Conservation (phyloP, 2,329 filamentous ascomycete species). For the Pestalotiopsis fici region DNA sequence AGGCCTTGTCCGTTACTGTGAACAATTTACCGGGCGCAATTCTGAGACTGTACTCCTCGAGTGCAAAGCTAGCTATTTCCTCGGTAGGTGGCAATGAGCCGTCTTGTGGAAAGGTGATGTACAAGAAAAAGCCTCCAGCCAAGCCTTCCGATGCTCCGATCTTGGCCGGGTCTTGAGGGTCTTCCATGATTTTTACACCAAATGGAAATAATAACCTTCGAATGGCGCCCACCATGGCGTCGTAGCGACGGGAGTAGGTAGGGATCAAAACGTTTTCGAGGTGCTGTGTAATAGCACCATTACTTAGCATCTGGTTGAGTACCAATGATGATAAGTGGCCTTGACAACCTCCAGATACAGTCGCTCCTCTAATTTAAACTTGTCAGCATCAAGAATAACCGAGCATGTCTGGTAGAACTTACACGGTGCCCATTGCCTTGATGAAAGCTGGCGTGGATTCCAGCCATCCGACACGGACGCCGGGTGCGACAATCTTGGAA, state of each 20-base stretch:
- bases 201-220: background rate
- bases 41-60: conserved; percentile 19
- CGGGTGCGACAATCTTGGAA: conserved; percentile 64
- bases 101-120: background rate
- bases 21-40: background rate
- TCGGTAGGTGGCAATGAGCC: conserved; percentile 30
- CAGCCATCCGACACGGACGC: conserved; percentile 61
- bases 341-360: conserved; percentile 56
- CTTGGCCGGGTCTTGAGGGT: background rate
- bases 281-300: background rate
- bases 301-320: background rate
- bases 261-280: background rate
- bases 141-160: background rate
- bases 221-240: background rate
- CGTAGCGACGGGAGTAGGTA: background rate
- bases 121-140: background rate
- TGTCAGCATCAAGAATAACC: too few relatives aligned
- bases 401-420: too few relatives aligned
- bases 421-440: conserved; percentile 32
- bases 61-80: conserved; percentile 9
- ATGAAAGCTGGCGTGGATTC: conserved; percentile 47
- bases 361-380: conserved; percentile 33
- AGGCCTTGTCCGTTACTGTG: background rate
- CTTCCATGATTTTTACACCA: background rate
- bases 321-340: conserved; percentile 53